Evolutionary conservation across 768 basidiomycete genomes (phyloP), one percentile per base, ranked within the genome.

Genomic region (Mycena olivaceomarginata): DNA sequence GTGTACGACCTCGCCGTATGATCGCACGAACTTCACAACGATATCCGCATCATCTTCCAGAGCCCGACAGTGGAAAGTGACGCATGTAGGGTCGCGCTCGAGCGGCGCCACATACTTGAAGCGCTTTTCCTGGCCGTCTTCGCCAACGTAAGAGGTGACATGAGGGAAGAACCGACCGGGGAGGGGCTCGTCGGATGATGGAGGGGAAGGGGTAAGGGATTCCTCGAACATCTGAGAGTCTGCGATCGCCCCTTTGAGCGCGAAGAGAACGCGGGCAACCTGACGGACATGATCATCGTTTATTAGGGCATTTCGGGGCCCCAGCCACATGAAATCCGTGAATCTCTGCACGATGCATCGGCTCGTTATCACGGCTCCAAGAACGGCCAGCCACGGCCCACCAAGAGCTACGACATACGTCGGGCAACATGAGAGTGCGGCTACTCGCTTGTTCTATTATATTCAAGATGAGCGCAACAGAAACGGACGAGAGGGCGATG

Each of bases 21-120:
- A 72, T 9, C 78, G 73, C 63, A 85, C 85, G 59, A 89, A 89
- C 75, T 88, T 89, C 67, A 89, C 83, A 0, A 87, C 83, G 12
- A 87, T 75, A 0, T 57, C 41, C 7, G 53, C 25, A 41, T 65
- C 43, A 25, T 22, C 41, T 43, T 65, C 64, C 20, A 46, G 57
- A 71, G 6, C 63, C 1, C 5, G 77, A 71, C 57, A 59, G 0
- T 60, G 81, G 74, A 81, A 85, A 1, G 81, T 82, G 2, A 82
- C 77, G 43, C 83, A 85, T 3, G 77, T 68, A 7, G 66, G 20
- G 3, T 79, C 3, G 0, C 2, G 13, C 64, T 83, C 80, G 16
- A 86, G 77, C 1, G 80, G 78, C 31, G 62, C 62, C 9, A 63
- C 62, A 12, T 63, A 41, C 15, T 63, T 63, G 62, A 65, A 65